phyloP scores from a whole-genome alignment of 345 rosid species.

The Excoecaria cochinchinensis region DNA sequence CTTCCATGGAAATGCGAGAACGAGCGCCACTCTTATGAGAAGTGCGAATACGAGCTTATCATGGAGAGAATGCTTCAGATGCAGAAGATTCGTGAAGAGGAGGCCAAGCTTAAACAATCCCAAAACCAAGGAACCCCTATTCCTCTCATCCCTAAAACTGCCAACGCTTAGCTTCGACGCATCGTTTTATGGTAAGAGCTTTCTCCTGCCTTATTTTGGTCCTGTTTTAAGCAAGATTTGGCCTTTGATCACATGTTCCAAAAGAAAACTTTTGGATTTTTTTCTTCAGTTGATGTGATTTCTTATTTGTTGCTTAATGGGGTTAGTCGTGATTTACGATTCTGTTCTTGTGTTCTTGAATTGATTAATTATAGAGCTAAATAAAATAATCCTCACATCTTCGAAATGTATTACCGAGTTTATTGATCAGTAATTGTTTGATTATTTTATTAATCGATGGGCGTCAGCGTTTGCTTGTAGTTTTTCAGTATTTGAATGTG shows the following conservation, averaged over 20 bases:
- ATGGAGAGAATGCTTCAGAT: conserved; percentile 98
- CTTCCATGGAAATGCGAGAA: conserved; percentile 98
- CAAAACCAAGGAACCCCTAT: conserved; percentile 38
- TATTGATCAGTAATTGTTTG: background rate
- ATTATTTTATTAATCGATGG: background rate
- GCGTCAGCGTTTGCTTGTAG: background rate
- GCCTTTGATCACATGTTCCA: background rate
- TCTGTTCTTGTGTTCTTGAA: background rate
- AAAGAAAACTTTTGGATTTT: background rate
- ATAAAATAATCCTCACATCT: background rate
- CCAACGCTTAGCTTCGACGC: conserved; percentile 50
- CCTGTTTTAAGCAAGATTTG: background rate
- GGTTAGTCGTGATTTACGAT: background rate
- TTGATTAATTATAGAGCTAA: background rate
- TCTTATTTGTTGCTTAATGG: background rate
- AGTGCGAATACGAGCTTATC: conserved; percentile 97
- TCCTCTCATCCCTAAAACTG: conserved; percentile 84
- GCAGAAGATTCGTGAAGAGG: conserved; percentile 93
- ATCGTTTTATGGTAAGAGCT: conserved; percentile 6
- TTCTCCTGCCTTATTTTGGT: background rate
- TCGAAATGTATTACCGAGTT: background rate
- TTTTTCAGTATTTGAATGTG: background rate
- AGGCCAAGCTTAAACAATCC: conserved; percentile 58
- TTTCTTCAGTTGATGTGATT: background rate
- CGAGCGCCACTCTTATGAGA: conserved; percentile 91